A percentile compares a stretch with the other conserved stretches of the same genome.
Evolutionary conservation across 1,284 basidiomycete genomes (phyloP).

Genomic region (Meira nashicola): DNA sequence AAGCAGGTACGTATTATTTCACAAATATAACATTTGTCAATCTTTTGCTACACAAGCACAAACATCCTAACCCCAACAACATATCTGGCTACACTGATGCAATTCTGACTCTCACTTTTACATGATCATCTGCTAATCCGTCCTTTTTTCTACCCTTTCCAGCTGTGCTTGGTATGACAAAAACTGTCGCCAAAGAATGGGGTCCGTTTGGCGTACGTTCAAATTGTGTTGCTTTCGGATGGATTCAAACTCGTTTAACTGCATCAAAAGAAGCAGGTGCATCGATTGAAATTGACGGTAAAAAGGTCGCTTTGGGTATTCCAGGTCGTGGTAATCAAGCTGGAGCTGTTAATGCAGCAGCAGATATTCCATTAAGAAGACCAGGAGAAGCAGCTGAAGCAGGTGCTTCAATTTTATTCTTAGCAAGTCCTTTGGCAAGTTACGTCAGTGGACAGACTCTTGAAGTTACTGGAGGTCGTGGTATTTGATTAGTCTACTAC

Average conservation of each 20-base stretch:
- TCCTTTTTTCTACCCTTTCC: not conserved
- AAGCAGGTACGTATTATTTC: conserved; percentile 58
- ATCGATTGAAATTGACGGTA: conserved; percentile 72
- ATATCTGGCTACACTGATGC: too few species aligned
- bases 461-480: conserved; percentile 45
- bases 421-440: conserved; percentile 68
- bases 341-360: conserved; percentile 59
- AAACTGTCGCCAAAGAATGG: conserved; percentile 69
- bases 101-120: not conserved
- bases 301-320: conserved; percentile 72
- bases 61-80: too few species aligned
- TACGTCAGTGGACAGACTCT: conserved; percentile 77
- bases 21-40: conserved; percentile 65
- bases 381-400: conserved; percentile 73
- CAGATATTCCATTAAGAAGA: conserved; percentile 68
- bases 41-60: too few species aligned
- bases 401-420: conserved; percentile 57
- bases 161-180: not conserved
- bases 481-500: conserved; percentile 19
- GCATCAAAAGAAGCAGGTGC: conserved; percentile 71
- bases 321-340: conserved; percentile 64
- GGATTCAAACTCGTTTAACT: conserved; percentile 66
- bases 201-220: conserved; percentile 71
- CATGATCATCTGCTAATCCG: not conserved
- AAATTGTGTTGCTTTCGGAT: conserved; percentile 74